phyloP scores from a whole-genome alignment of 345 rosid genomes.

The Moringa oleifera region DNA sequence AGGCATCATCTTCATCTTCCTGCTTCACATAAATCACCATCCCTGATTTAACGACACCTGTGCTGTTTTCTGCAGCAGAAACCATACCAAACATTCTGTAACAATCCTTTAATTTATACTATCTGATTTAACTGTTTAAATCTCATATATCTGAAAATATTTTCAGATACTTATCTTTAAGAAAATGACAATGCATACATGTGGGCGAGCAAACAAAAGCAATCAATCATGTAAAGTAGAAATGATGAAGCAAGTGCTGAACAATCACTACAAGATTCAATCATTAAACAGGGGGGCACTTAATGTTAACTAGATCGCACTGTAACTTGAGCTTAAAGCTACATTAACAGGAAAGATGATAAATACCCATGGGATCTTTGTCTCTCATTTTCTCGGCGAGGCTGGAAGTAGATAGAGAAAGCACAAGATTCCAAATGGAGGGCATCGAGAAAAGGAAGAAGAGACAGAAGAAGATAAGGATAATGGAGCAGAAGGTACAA shows the following conservation, averaged over 20 bases:
- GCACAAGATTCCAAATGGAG: slow-evolving; percentile 6
- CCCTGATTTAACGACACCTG: no score
- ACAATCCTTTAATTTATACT: no score
- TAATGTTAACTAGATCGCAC: background rate
- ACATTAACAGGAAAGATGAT: slow-evolving; percentile 9
- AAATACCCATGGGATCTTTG: no score
- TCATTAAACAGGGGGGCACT: background rate
- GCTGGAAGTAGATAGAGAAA: background rate
- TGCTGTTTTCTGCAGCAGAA: no score
- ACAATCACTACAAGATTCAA: background rate
- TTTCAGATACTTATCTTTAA: no score
- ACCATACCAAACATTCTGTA: no score
- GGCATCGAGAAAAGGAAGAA: slow-evolving; percentile 6
- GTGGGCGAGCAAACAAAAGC: no score
- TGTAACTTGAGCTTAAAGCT: slow-evolving; percentile 17
- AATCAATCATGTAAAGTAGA: no score
- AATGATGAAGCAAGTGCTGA: no score
- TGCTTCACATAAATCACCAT: background rate
- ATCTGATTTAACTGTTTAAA: no score
- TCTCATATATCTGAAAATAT: no score
- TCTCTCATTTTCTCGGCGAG: background rate
- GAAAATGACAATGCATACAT: no score
- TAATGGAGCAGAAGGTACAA: slow-evolving; percentile 8
- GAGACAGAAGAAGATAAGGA: slow-evolving; percentile 14
- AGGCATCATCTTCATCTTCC: background rate